Base-by-base conservation (phyloP, 768 basidiomycete genomes). In the Naganishia onofrii region DNA sequence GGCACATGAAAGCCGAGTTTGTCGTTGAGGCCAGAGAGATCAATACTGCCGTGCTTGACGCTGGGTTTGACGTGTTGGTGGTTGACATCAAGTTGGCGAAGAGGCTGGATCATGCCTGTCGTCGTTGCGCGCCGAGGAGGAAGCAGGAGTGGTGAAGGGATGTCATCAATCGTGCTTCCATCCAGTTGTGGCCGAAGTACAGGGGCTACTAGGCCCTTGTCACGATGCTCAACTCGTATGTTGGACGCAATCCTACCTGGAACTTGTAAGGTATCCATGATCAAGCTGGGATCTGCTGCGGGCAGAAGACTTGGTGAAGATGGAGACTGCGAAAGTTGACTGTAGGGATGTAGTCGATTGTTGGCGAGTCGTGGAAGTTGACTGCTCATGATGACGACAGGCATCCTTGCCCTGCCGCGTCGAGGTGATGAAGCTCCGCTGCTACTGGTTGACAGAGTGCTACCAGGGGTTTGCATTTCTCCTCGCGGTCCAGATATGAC, bases 261-360 rank as follows among this genome's bases (percentile, higher is more conserved):
- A 38, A 38, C 19, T 17, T n/a, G 31, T 21, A 36, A 38, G 8
- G 34, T 42, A 6, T 26, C 36, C 19, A 26, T 23, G 23, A 36
- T 42, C 17, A n/a, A 29, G 21, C 38, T n/a, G 7, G 60, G 8
- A 63, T 42, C 60, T 42, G 42, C 42, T 63, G 38, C 42, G 2
- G 36, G 36, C 6, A 63, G 23, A 44, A 63, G 42, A n/a, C 38
- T 29, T 7, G 60, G 60, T 1, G 60, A 63, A 42, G 38, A 31
- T 13, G 60, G 60, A 44, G 60, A 63, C 26, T 63, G 60, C 13
- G 60, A 63, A 42, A 63, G 38, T 63, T 63, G 60, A 28, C 60
- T 63, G 42, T 63, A 63, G 0, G 60, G 60, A n/a, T 63, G 60
- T 10, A 63, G 60, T 26, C 60, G 60, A n/a, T 46, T 63, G 60